Evolutionary conservation across 495 filamentous ascomycete genomes (phyloP).

Genomic region (Jackrogersella multiformis): DNA sequence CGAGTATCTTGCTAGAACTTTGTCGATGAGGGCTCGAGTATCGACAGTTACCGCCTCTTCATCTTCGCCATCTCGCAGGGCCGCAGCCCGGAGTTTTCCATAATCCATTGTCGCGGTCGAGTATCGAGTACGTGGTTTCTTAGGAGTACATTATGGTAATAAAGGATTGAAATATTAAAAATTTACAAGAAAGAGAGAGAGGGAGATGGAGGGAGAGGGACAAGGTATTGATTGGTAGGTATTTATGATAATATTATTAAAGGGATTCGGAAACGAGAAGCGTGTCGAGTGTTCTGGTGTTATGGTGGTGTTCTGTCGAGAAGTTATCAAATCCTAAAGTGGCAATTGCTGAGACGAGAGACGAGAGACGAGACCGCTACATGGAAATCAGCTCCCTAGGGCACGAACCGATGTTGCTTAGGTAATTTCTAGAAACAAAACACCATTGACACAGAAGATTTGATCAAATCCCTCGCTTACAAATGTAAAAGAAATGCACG

Average conservation of each 20-base stretch:
- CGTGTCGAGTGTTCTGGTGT: conserved; percentile 6
- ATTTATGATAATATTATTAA: conserved; percentile 16
- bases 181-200: not conserved
- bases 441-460: not conserved
- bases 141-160: conserved; percentile 26
- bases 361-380: too few relatives aligned
- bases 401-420: not conserved
- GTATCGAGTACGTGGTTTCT: not conserved
- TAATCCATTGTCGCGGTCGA: conserved; percentile 68
- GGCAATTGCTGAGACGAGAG: conserved; percentile 31
- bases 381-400: not conserved
- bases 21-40: conserved; percentile 95
- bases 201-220: too few relatives aligned
- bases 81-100: conserved; percentile 82
- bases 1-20: conserved; percentile 93
- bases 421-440: conserved; percentile 19
- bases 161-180: not conserved
- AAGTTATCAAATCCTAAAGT: conserved; percentile 14
- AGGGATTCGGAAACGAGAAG: conserved; percentile 9
- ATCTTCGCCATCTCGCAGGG: conserved; percentile 83
- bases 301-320: too few relatives aligned
- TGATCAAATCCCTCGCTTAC: not conserved
- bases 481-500: not conserved
- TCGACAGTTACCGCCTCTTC: conserved; percentile 99
- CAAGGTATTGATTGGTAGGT: too few relatives aligned